Conservation (phyloP, 2,329 filamentous ascomycete genomes). For the Diaporthe ilicicola region DNA sequence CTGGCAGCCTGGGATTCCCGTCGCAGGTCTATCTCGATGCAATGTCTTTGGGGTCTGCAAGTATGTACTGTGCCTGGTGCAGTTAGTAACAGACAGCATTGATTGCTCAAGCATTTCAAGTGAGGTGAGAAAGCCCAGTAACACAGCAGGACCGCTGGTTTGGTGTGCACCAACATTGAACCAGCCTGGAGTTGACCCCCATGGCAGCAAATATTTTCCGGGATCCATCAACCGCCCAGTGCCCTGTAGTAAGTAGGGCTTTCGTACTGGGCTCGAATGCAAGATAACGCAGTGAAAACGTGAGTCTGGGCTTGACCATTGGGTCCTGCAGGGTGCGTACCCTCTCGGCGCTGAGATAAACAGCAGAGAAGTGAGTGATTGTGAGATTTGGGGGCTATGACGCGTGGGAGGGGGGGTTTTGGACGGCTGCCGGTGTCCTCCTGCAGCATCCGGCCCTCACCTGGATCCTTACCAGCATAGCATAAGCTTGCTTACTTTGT, state of each 20-base stretch:
- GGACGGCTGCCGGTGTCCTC: not conserved
- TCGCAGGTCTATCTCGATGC: not conserved
- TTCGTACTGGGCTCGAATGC: not conserved
- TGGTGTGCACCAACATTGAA: too few relatives aligned
- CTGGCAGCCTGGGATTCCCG: not conserved
- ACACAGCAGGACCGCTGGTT: not conserved
- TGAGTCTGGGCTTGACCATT: not conserved
- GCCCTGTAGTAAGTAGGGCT: not conserved
- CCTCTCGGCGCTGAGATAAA: too few relatives aligned
- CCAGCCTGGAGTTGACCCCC: too few relatives aligned
- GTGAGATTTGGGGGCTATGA: conserved; percentile 12
- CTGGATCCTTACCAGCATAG: conserved; percentile 6
- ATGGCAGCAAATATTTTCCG: too few relatives aligned
- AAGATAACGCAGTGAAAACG: not conserved
- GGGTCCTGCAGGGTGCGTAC: not conserved
- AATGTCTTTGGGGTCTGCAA: not conserved
- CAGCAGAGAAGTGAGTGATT: not conserved
- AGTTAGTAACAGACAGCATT: not conserved
- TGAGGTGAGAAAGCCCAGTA: not conserved
- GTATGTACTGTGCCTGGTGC: not conserved
- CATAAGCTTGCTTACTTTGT: conserved; percentile 1
- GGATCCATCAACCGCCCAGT: not conserved
- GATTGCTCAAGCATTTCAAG: not conserved
- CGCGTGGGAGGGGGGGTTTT: not conserved
- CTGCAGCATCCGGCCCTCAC: not conserved